phyloP scores from a whole-genome alignment of 208 protist genomes.

The Zelonia costaricensis region DNA sequence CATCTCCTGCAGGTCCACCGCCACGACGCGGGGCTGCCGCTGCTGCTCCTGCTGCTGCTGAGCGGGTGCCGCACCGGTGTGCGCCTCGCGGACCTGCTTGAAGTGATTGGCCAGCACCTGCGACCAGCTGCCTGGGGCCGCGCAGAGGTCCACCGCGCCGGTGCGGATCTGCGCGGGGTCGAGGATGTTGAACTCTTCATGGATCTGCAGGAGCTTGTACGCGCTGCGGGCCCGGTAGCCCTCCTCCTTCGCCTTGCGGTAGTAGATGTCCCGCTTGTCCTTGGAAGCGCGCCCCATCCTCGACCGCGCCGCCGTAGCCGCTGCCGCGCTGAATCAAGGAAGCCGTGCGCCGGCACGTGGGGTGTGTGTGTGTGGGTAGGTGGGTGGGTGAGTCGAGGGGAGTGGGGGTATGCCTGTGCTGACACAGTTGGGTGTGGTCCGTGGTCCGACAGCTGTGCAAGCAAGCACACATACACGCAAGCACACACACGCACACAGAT shows the following conservation, averaged over 20 bases:
- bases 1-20: constrained; percentile 99
- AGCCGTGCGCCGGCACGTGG: too few relatives aligned
- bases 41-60: background rate
- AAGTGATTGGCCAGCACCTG: constrained; percentile 89
- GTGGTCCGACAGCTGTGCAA: too few relatives aligned
- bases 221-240: constrained; percentile 98
- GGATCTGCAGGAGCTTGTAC: constrained; percentile 99
- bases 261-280: constrained; percentile 99
- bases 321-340: background rate
- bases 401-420: too few relatives aligned
- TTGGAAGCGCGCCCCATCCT: constrained; percentile 94
- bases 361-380: too few relatives aligned
- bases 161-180: constrained; percentile 69
- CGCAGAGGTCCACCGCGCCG: constrained; percentile 98
- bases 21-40: constrained; percentile 45
- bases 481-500: too few relatives aligned
- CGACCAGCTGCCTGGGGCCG: constrained; percentile 96
- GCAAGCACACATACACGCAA: too few relatives aligned
- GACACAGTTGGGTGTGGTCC: too few relatives aligned
- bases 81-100: background rate
- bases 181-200: constrained; percentile 98
- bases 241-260: constrained; percentile 99
- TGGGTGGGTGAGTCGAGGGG: too few relatives aligned
- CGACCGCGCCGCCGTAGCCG: too few relatives aligned
- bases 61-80: background rate